Percentiles rank a stretch among this genome's conserved stretches.
These are phyloP conservation scores for Pseudopithomyces maydicus DNA, from an alignment of 2,329 filamentous ascomycete species.

Conservation along the genomic window DNA sequence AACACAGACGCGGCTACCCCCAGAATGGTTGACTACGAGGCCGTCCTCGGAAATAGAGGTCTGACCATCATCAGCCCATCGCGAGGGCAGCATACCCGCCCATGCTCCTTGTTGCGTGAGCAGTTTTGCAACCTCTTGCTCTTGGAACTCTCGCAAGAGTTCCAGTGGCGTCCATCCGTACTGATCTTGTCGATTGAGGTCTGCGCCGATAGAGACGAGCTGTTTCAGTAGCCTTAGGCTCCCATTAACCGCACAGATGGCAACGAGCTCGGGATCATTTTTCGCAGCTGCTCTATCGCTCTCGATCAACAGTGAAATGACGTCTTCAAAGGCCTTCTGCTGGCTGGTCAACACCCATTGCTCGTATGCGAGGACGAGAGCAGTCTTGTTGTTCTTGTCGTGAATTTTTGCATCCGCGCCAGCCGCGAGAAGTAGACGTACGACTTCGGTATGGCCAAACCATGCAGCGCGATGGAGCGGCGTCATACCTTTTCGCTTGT, in stretches of 20 bases:
- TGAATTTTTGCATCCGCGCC: slow-evolving; percentile 8
- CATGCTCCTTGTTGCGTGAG: slow-evolving; percentile 13
- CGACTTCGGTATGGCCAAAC: slow-evolving; percentile 12
- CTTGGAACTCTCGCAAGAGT: slow-evolving; percentile 11
- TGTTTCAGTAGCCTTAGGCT: slow-evolving; percentile 15
- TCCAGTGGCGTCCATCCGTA: slow-evolving; percentile 18
- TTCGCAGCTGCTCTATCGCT: slow-evolving; percentile 5
- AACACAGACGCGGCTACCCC: not conserved
- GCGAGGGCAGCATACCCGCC: slow-evolving; percentile 10
- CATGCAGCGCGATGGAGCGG: slow-evolving; percentile 19
- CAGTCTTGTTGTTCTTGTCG: slow-evolving; percentile 14
- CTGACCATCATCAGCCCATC: not conserved
- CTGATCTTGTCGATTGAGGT: slow-evolving; percentile 14
- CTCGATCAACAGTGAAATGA: slow-evolving; percentile 10
- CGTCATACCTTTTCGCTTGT: slow-evolving; percentile 16
- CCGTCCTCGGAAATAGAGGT: not conserved
- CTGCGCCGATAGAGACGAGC: slow-evolving; percentile 7
- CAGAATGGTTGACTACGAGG: not conserved
- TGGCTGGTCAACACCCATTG: slow-evolving; percentile 13
- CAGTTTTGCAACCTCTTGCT: slow-evolving; percentile 6
- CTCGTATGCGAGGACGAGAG: slow-evolving; percentile 10
- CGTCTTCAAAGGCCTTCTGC: slow-evolving; percentile 11
- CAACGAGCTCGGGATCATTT: slow-evolving; percentile 12
- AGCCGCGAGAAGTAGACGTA: slow-evolving; percentile 14
- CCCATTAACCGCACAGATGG: slow-evolving; percentile 17